phyloP scores from a whole-genome alignment of 164 flowering plant genomes.

The Saururus chinensis region DNA sequence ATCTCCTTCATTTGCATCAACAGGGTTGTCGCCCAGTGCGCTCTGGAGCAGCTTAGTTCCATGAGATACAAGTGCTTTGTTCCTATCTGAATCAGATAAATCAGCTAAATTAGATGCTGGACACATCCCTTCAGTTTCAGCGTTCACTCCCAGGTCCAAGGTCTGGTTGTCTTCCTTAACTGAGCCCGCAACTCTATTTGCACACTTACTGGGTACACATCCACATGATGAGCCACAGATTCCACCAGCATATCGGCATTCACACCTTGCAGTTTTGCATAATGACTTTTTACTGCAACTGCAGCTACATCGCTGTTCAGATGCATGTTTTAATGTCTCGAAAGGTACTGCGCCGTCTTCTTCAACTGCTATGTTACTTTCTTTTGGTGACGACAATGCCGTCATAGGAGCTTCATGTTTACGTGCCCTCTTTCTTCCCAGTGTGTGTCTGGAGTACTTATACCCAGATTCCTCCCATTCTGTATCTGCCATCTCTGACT shows the following conservation, averaged over 20 bases:
- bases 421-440: constrained; percentile 24
- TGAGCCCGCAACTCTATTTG: constrained; percentile 32
- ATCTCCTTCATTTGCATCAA: constrained; percentile 20
- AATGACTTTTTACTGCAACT: constrained; percentile 41
- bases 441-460: constrained; percentile 17
- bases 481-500: constrained; percentile 28
- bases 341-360: too few relatives aligned
- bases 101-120: neutral
- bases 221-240: constrained; percentile 54
- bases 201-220: constrained; percentile 44
- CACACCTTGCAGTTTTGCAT: constrained; percentile 74
- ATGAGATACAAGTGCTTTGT: constrained; percentile 43
- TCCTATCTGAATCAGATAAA: constrained; percentile 19
- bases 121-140: constrained; percentile 15
- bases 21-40: constrained; percentile 50
- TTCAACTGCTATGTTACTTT: constrained; percentile 11
- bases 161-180: constrained; percentile 12
- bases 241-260: constrained; percentile 43
- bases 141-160: constrained; percentile 7
- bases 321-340: constrained; percentile 12
- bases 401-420: constrained; percentile 17
- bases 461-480: constrained; percentile 18
- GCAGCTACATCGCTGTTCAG: constrained; percentile 49
- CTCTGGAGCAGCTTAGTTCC: constrained; percentile 68
- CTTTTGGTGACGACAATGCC: neutral